phyloP scores from a whole-genome alignment of 805 yeast species.

The Candida cerambycidarum region DNA sequence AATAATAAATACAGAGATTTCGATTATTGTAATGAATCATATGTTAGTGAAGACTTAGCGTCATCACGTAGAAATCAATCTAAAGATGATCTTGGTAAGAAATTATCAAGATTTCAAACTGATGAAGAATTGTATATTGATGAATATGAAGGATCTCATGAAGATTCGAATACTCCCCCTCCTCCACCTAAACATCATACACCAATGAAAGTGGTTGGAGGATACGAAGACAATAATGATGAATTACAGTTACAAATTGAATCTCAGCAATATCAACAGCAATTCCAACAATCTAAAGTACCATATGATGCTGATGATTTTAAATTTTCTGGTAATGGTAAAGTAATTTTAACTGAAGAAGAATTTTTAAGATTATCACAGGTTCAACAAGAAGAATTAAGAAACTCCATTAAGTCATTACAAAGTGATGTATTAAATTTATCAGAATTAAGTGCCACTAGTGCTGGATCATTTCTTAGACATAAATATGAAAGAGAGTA shows the following conservation, averaged over 20 bases:
- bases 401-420: conserved; percentile 39
- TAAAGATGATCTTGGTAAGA: conserved; percentile 35
- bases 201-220: conserved; percentile 10
- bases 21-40: conserved; percentile 27
- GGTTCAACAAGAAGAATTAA: conserved; percentile 37
- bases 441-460: conserved; percentile 82
- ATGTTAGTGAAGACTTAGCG: conserved; percentile 33
- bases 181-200: conserved; percentile 39
- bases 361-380: conserved; percentile 29
- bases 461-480: conserved; percentile 82
- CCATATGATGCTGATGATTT: conserved; percentile 43
- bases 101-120: conserved; percentile 24
- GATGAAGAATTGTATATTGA: conserved; percentile 20
- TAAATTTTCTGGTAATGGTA: conserved; percentile 25
- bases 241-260: conserved; percentile 1
- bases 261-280: conserved; percentile 4
- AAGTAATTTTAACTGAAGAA: conserved; percentile 24
- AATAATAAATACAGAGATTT: conserved; percentile 10
- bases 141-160: conserved; percentile 24
- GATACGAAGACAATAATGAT: conserved; percentile 4
- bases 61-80: conserved; percentile 35
- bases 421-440: conserved; percentile 46
- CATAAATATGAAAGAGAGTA: conserved; percentile 55
- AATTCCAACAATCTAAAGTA: conserved; percentile 12
- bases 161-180: conserved; percentile 28